phyloP scores from a whole-genome alignment of 495 filamentous ascomycete species.

The Penicillium silybi region DNA sequence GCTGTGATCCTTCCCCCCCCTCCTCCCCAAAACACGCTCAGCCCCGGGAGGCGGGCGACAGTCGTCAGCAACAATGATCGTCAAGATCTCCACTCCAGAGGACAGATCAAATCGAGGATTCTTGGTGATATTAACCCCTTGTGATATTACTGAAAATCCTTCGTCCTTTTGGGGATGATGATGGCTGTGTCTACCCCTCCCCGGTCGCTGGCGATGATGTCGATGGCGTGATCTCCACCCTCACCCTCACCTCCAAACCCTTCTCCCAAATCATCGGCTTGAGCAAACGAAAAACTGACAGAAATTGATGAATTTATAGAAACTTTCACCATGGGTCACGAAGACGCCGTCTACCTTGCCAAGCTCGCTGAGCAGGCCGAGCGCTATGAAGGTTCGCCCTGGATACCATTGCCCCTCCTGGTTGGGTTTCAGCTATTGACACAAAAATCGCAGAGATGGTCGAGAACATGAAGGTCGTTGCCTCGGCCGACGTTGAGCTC shows the following conservation, averaged over 20 bases:
- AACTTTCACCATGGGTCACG: slow-evolving; percentile 85
- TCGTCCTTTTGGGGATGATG: background rate
- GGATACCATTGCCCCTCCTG: background rate
- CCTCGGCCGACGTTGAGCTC: slow-evolving; percentile 91
- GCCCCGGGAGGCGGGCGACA: slow-evolving; percentile 2
- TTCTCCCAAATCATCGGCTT: background rate
- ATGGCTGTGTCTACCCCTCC: slow-evolving; percentile 22
- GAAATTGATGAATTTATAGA: slow-evolving; percentile 12
- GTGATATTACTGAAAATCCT: background rate
- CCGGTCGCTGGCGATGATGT: slow-evolving; percentile 25
- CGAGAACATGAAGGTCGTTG: slow-evolving; percentile 99
- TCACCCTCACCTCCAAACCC: slow-evolving; percentile 4
- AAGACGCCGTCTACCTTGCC: slow-evolving; percentile 98
- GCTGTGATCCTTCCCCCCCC: slow-evolving; percentile 9
- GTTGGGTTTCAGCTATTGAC: slow-evolving; percentile 18
- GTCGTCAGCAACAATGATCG: slow-evolving; percentile 15
- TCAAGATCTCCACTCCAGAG: slow-evolving; percentile 8
- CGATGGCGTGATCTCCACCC: slow-evolving; percentile 24
- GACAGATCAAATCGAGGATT: background rate
- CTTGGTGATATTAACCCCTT: background rate
- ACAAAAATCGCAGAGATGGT: slow-evolving; percentile 77
- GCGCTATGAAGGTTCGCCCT: slow-evolving; percentile 92
- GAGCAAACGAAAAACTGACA: slow-evolving; percentile 8
- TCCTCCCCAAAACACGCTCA: slow-evolving; percentile 12
- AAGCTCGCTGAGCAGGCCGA: slow-evolving; percentile 99